These are phyloP conservation scores for Kurtzmaniella quercitrusa DNA, from an alignment of 1,139 yeast species.

Conservation along the genomic window DNA sequence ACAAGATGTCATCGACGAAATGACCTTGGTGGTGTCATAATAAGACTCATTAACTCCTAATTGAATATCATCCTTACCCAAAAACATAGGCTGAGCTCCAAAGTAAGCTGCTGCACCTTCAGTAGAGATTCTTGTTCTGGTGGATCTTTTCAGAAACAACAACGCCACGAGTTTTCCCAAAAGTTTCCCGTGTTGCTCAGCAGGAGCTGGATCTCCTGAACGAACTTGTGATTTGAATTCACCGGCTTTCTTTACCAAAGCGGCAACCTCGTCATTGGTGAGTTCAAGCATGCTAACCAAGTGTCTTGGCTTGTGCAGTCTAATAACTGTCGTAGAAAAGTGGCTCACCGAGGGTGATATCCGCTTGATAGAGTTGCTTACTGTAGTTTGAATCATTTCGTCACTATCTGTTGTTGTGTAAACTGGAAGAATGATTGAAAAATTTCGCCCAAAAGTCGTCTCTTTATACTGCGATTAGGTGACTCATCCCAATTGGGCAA, in stretches of 20 bases:
- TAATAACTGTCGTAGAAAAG: constrained; percentile 5
- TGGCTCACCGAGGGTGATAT: constrained; percentile 10
- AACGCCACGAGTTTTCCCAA: constrained; percentile 81
- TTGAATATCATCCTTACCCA: constrained; percentile 95
- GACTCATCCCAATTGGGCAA: constrained; percentile 23
- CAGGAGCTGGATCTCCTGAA: constrained; percentile 42
- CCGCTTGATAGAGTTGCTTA: constrained; percentile 10
- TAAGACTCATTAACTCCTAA: constrained; percentile 90
- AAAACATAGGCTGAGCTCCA: constrained; percentile 95
- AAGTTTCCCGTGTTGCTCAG: constrained; percentile 51
- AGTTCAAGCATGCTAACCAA: constrained; percentile 76
- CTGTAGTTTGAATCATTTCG: constrained; percentile 3
- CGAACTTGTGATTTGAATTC: constrained; percentile 56
- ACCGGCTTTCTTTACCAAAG: constrained; percentile 66
- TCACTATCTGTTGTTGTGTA: not conserved
- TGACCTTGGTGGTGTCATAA: constrained; percentile 82
- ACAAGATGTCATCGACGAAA: constrained; percentile 93
- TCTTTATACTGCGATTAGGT: constrained; percentile 1
- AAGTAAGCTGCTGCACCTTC: constrained; percentile 93
- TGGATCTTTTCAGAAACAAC: constrained; percentile 84
- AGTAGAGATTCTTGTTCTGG: constrained; percentile 89
- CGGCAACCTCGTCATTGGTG: constrained; percentile 60
- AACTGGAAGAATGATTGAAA: not conserved
- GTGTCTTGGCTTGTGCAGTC: constrained; percentile 51
- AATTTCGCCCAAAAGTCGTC: not conserved